phyloP scores from a whole-genome alignment of 2,329 filamentous ascomycete genomes.

The Penicillium verrucosum region DNA sequence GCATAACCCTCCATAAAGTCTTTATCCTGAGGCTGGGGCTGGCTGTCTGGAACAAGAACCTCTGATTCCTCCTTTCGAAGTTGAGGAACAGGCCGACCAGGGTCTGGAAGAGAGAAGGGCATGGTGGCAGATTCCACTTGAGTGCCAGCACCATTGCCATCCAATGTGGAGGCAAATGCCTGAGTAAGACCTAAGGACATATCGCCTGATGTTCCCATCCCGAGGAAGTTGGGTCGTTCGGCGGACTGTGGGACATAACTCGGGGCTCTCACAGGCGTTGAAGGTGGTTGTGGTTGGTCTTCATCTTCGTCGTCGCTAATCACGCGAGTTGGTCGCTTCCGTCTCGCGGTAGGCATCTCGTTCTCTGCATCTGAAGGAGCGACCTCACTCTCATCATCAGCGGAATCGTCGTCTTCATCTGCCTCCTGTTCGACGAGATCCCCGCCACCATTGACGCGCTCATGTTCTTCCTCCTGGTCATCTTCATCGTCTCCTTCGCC shows the following conservation, averaged over 20 bases:
- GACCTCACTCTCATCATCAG: constrained; percentile 24
- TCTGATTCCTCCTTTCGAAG: constrained; percentile 61
- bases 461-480: constrained; percentile 26
- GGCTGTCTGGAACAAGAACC: constrained; percentile 58
- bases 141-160: constrained; percentile 51
- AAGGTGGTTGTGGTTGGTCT: constrained; percentile 39
- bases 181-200: constrained; percentile 71
- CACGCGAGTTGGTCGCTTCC: constrained; percentile 53
- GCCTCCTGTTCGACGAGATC: constrained; percentile 31
- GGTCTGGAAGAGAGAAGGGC: constrained; percentile 47
- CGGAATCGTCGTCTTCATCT: constrained; percentile 46
- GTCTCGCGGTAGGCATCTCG: constrained; percentile 48
- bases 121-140: constrained; percentile 52
- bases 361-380: constrained; percentile 43
- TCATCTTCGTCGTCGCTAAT: constrained; percentile 69
- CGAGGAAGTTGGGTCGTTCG: constrained; percentile 61
- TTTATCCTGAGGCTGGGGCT: constrained; percentile 44
- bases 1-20: constrained; percentile 45
- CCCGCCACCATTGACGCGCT: constrained; percentile 16
- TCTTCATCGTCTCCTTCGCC: constrained; percentile 38
- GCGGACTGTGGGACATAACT: constrained; percentile 29
- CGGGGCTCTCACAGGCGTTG: constrained; percentile 34
- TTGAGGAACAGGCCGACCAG: constrained; percentile 56
- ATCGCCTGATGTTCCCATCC: constrained; percentile 52
- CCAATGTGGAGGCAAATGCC: constrained; percentile 88